Conservation (phyloP, 75 land plant species). For the Cunninghamia lanceolata region DNA sequence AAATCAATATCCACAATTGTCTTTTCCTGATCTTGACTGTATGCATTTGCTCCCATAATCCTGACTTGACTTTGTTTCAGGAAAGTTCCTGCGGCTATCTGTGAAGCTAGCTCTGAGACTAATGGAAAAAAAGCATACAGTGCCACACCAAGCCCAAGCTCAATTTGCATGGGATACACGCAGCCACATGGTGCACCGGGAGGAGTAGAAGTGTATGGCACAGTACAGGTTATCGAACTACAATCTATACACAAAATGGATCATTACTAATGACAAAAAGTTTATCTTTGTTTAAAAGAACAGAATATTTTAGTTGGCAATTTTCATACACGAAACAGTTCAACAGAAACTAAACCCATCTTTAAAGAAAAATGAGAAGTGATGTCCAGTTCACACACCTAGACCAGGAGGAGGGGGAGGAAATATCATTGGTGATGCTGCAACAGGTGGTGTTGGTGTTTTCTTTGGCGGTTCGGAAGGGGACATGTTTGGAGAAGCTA, state of each 20-base stretch:
- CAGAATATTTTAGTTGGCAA: background rate
- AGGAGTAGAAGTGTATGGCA: slow-evolving; percentile 58
- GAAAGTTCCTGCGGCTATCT: slow-evolving; percentile 54
- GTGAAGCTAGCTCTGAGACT: slow-evolving; percentile 73
- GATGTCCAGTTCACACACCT: slow-evolving; percentile 25
- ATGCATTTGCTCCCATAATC: slow-evolving; percentile 82
- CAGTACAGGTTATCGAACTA: slow-evolving; percentile 29
- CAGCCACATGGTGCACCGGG: slow-evolving; percentile 79
- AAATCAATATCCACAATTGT: slow-evolving; percentile 62
- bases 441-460: background rate
- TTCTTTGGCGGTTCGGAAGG: slow-evolving; percentile 1
- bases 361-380: background rate
- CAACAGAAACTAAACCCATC: background rate
- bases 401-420: slow-evolving; percentile 62
- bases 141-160: slow-evolving; percentile 46
- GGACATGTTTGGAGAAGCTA: background rate
- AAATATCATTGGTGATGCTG: slow-evolving; percentile 18
- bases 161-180: slow-evolving; percentile 77
- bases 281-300: background rate
- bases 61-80: slow-evolving; percentile 74
- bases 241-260: slow-evolving; percentile 45
- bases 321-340: background rate
- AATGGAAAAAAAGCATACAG: slow-evolving; percentile 79
- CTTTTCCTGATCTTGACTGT: slow-evolving; percentile 48
- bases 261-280: background rate